Percentiles rank a stretch among this genome's conserved stretches.
Conservation (phyloP, 139 green algal genomes). For the Coccomyxa sp. region DNA sequence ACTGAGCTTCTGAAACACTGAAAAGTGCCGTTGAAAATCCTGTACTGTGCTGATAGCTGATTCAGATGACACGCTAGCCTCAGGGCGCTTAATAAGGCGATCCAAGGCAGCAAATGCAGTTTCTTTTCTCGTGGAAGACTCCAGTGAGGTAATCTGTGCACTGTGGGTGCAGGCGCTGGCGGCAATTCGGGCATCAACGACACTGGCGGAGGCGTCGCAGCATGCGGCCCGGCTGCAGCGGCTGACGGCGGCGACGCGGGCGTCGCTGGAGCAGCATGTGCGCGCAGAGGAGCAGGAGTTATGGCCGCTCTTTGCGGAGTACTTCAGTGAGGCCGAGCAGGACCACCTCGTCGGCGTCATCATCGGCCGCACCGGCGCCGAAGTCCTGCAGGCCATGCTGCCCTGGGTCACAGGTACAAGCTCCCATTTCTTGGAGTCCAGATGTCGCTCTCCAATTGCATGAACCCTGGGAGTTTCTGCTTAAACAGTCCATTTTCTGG, state of each 20-base stretch:
- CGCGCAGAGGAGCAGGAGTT: slow-evolving; percentile 3
- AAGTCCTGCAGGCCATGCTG: slow-evolving; percentile 92
- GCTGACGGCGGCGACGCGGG: slow-evolving; percentile 78
- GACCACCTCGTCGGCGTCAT: slow-evolving; percentile 87
- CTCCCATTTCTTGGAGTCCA: background rate
- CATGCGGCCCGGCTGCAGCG: slow-evolving; percentile 52
- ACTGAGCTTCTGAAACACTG: no score
- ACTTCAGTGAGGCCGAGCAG: slow-evolving; percentile 90
- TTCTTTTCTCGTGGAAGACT: no score
- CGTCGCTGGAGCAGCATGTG: slow-evolving; percentile 80
- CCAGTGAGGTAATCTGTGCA: no score
- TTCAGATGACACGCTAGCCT: no score
- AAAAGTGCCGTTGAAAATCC: no score
- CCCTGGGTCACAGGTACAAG: slow-evolving; percentile 79
- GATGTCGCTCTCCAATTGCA: background rate
- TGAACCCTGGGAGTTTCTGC: no score
- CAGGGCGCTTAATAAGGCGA: no score
- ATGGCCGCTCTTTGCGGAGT: slow-evolving; percentile 93
- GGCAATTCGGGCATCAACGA: slow-evolving; percentile 14
- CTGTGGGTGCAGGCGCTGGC: slow-evolving; percentile 27
- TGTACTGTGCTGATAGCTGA: no score
- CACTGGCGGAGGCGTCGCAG: slow-evolving; percentile 21
- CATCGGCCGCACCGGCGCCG: slow-evolving; percentile 87
- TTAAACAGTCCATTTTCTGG: no score
- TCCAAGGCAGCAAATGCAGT: no score